phyloP scores from a whole-genome alignment of 2,329 filamentous ascomycete species.

The Colletotrichum cuscutae region DNA sequence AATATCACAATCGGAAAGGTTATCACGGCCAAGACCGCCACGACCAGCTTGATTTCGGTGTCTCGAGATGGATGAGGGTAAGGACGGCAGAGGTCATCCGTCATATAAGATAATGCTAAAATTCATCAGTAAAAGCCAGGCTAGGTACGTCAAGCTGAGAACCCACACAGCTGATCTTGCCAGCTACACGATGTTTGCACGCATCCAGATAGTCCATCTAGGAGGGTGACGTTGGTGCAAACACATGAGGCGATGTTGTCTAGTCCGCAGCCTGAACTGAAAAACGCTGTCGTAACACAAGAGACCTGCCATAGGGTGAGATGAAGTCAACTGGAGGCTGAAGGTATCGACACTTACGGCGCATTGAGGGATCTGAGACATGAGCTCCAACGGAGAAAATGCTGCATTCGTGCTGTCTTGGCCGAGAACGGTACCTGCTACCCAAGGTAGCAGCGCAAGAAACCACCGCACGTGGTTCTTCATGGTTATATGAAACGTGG shows the following conservation, averaged over 20 bases:
- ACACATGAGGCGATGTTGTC: slow-evolving; percentile 17
- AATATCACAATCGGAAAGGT: slow-evolving; percentile 15
- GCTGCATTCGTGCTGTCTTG: background rate
- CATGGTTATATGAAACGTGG: slow-evolving; percentile 16
- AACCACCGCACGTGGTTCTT: slow-evolving; percentile 6
- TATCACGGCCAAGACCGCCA: slow-evolving; percentile 1
- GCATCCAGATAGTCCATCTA: slow-evolving; percentile 14
- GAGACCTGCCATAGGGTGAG: background rate
- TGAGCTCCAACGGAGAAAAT: slow-evolving; percentile 3
- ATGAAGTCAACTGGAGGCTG: too few species aligned
- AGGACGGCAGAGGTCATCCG: slow-evolving; percentile 13
- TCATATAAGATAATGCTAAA: slow-evolving; percentile 7
- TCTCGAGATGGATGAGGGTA: slow-evolving; percentile 9
- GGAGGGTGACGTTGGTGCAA: slow-evolving; percentile 26
- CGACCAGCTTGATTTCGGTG: slow-evolving; percentile 15
- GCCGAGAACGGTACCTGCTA: slow-evolving; percentile 2
- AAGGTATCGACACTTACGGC: background rate
- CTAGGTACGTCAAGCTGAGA: rapidly evolving
- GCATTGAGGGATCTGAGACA: slow-evolving; percentile 18
- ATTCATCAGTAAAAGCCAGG: background rate
- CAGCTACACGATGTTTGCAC: slow-evolving; percentile 12
- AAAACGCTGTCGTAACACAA: slow-evolving; percentile 1
- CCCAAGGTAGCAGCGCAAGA: slow-evolving; percentile 18
- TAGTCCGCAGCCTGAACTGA: background rate
- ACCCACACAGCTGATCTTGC: slow-evolving; percentile 23